phyloP scores from a whole-genome alignment of 768 basidiomycete genomes.

The Auricularia sp. region DNA sequence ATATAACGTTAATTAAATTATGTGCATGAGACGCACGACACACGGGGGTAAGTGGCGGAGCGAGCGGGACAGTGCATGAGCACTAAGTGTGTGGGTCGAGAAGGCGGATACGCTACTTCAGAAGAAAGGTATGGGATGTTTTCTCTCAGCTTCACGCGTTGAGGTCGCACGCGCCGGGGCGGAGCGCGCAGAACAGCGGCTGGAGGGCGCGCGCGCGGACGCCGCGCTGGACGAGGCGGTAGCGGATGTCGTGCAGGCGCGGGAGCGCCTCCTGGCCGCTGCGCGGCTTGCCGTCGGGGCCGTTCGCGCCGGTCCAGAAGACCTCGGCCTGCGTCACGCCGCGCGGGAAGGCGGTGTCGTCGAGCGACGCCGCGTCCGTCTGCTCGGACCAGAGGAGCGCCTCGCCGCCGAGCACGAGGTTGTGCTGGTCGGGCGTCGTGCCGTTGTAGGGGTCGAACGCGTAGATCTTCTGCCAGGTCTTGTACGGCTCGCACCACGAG shows the following conservation, averaged over 20 bases:
- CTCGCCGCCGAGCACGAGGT: constrained; percentile 56
- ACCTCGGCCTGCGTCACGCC: constrained; percentile 63
- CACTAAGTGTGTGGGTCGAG: too few relatives aligned
- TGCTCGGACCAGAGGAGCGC: constrained; percentile 64
- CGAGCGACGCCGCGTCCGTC: constrained; percentile 55
- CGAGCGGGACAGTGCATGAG: too few relatives aligned
- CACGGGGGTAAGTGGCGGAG: too few relatives aligned
- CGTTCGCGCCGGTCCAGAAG: constrained; percentile 53
- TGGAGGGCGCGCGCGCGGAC: constrained; percentile 51
- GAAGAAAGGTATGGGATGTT: too few relatives aligned
- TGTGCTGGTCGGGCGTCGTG: constrained; percentile 33
- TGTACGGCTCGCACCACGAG: constrained; percentile 68
- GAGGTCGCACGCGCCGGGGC: constrained; percentile 48
- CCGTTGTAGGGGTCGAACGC: constrained; percentile 63
- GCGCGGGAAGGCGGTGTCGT: constrained; percentile 62
- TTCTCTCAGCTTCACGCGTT: background rate
- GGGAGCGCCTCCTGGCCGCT: constrained; percentile 41
- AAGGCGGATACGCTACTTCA: too few relatives aligned
- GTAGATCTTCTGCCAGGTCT: constrained; percentile 71
- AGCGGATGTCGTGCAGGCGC: constrained; percentile 53
- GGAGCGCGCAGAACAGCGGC: constrained; percentile 62
- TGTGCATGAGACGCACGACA: too few relatives aligned
- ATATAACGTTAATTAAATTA: too few relatives aligned
- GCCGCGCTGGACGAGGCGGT: constrained; percentile 52
- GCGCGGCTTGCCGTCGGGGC: constrained; percentile 23